Base-by-base conservation (phyloP, 2,329 filamentous ascomycete genomes). In the Pleoardoris graminearum region DNA sequence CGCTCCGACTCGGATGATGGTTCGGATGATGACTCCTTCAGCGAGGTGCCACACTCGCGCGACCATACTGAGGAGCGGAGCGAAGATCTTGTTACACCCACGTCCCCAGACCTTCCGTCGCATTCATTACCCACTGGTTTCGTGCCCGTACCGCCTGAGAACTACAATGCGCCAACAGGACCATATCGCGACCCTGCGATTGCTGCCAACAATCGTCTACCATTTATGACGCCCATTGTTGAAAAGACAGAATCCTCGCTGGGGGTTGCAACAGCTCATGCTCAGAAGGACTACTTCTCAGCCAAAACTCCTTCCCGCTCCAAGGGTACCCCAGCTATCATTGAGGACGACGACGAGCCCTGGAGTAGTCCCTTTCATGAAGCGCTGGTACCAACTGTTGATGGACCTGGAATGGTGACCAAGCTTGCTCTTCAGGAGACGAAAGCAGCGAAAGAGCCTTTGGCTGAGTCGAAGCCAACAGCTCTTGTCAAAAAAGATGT, bases 151-250 rank as follows among this genome's bases (percentile, higher is more conserved):
- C 88, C 89, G 1, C 91, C 91, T 0, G 90, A 96, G 68, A 90
- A 95, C 71, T 96, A 91, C 70, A 85, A 92, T 61, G 85, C 90
- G 38, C 88, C 90, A 16, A 88, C 83, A 51, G 83, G 87, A 42
- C 89, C 90, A 53, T 96, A 88, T 80, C 86, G 91, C 68, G 89
- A 96, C 73, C 85, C 90, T 67, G 82, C 78, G 30, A 83, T 91
- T 70, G 81, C 87, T 72, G 91, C 91, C 54, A 95, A 97, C 67
- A 96, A 92, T 74, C 87, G 92, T 49, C 80, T 97, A 8, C 94
- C 93, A 3, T 99, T 97, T 72, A 97, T 99, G 94, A 99, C 94
- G 0, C 94, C 94, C 1, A 99, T 99, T 60, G 93, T 94, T 1
- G 94, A 99, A 73, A 87, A 91, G 64, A 99, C 94, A 0, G 94